Evolutionary conservation across 2,329 filamentous ascomycete species (phyloP), one percentile per base, ranked within the genome.

Genomic region (Remersonia thermophila): DNA sequence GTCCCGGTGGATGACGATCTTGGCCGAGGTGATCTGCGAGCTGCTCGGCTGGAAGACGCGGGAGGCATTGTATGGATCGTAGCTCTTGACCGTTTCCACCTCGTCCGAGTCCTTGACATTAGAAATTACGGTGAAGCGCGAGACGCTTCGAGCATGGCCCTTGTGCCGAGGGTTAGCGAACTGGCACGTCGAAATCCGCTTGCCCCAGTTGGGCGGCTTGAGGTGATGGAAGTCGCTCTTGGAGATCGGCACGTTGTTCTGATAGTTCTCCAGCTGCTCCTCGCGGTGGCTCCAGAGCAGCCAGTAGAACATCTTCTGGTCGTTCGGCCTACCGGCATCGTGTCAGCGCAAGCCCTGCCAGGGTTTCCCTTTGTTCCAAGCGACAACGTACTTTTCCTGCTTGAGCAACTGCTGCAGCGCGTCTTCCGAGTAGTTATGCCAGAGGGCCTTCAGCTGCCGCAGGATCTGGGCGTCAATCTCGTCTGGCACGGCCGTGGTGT

Each of bases 221-320:
- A 83, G 71, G 51, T 93, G 85, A 51, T 95, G 89, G 49, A 93
- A 91, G 52, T 96, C 89, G 57, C 86, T 94, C 38, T 80, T 72
- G 1, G 89, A 94, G 53, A 91, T 82, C n/a, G 74, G 74, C 37
- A 95, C 63, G 15, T 82, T 73, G 20, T 78, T 77, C 40, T 80
- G 80, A 52, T 91, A 96, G 52, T 94, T 83, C 54, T 96, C 87
- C 2, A 93, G 59, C 47, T 91, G 80, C 43, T 84, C 77, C 45
- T 93, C 78, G 30, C 83, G 74, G 55, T 94, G 93, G 55, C 80
- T 81, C 45, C 80, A 61, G 7, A 98, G 69, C 14, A 93, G 71
- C 58, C 77, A 81, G 57, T 96, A 98, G 57, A 96, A 95, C 47
- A 89, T 71, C 53, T 94, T 93, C 54, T 95, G 86, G 37, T 94